Evolutionary conservation across 106 monocot species (phyloP).

Genomic region (Vanilla planifolia): DNA sequence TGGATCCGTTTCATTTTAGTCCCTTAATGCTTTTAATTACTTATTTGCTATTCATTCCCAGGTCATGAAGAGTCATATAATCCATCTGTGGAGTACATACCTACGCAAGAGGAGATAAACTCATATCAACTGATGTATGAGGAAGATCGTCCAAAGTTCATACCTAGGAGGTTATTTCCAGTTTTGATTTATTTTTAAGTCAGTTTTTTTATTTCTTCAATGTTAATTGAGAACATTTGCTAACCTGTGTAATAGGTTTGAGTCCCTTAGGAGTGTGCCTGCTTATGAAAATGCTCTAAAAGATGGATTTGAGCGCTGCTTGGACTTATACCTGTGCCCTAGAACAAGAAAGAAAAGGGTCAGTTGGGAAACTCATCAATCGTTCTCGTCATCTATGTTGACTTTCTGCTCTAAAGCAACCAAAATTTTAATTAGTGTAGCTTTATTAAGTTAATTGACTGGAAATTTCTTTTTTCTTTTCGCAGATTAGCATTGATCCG

Average conservation of each 20-base stretch:
- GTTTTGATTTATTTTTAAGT: neutral
- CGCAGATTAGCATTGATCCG: conserved; percentile 94
- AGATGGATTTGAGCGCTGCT: conserved; percentile 82
- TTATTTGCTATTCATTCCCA: conserved; percentile 19
- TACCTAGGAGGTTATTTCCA: conserved; percentile 66
- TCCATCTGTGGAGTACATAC: conserved; percentile 93
- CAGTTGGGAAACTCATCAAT: conserved; percentile 15
- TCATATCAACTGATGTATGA: conserved; percentile 91
- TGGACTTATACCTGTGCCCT: conserved; percentile 92
- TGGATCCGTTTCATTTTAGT: neutral
- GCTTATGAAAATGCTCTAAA: conserved; percentile 84
- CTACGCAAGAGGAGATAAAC: conserved; percentile 91
- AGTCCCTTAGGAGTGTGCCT: conserved; percentile 82
- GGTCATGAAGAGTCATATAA: conserved; percentile 96
- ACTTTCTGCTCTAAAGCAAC: neutral
- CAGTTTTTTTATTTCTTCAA: neutral
- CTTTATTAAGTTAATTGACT: too few relatives aligned
- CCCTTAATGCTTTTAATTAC: neutral
- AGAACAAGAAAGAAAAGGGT: conserved; percentile 87
- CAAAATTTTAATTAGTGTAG: too few relatives aligned
- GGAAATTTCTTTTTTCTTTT: conserved; percentile 3
- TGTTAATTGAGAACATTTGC: neutral
- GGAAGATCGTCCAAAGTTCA: conserved; percentile 97
- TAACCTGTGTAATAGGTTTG: conserved; percentile 38
- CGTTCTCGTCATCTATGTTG: neutral